These are phyloP conservation scores for Picea mariana DNA, from an alignment of 83 land plant species.

Conservation along the genomic window DNA sequence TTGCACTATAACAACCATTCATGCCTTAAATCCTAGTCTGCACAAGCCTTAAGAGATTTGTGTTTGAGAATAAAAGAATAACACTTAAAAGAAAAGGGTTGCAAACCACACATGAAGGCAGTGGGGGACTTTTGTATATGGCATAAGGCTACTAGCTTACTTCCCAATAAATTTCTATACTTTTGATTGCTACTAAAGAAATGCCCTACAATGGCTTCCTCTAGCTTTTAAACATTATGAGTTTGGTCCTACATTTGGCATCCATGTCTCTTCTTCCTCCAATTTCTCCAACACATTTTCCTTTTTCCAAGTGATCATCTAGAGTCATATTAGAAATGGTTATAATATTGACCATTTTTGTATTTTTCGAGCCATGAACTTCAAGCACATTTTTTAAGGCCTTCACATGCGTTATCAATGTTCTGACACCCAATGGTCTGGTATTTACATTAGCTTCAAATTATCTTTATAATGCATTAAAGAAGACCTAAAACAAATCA, in stretches of 20 bases:
- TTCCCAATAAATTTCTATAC: conserved; percentile 3
- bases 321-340: too few relatives aligned
- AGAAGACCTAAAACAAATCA: too few relatives aligned
- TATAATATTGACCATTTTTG: background rate
- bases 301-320: too few relatives aligned
- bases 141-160: background rate
- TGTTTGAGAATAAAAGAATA: background rate
- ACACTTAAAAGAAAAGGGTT: background rate
- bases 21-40: background rate
- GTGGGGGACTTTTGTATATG: background rate
- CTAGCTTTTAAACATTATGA: background rate
- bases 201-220: conserved; percentile 1
- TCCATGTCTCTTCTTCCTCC: background rate
- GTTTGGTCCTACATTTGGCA: background rate
- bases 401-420: too few relatives aligned
- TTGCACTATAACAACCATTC: background rate
- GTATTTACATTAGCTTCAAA: too few relatives aligned
- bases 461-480: too few relatives aligned
- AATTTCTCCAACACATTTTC: background rate
- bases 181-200: background rate
- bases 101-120: conserved; percentile 8
- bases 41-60: background rate
- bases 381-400: too few relatives aligned
- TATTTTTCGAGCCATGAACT: too few relatives aligned
- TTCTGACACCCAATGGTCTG: too few relatives aligned